Base-by-base conservation (phyloP, 1,139 yeast genomes). In the Yamadazyma epiphylla region DNA sequence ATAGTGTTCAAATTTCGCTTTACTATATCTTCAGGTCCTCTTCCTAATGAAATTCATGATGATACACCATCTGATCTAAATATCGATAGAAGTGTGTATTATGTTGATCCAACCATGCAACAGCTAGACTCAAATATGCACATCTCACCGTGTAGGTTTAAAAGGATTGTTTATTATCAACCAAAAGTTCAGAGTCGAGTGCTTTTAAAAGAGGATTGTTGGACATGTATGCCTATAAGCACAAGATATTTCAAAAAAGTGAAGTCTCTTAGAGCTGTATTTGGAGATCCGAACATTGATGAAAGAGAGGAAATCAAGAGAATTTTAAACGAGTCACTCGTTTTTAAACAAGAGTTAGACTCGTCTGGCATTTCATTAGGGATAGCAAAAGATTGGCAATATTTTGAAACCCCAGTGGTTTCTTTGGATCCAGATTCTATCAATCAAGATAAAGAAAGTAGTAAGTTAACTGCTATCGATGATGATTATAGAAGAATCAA, bases 141-240 rank as follows among this genome's bases (percentile, higher is more conserved):
- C 20, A 10, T 7, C 7, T 7, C 20, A 7, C 20, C 9, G 9
- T 17, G 20, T 17, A 34, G 47, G 25, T 58, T 60, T 25, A 38
- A 37, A 7, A 27, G 68, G 24, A 36, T 61, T 7, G 15, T 31
- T 7, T 64, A 56, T 29, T 32, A 37, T 2, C 34, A 35, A 3
- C 64, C 70, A 4, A 31, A 27, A 3, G 60, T 64, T 1, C 41
- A 40, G 2, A 40, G 48, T 5, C 31, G 70, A 28, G 46, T 64
- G 1, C 42, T 64, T 9, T 42, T 77, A 17, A 57, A 55, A 5
- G 80, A 75, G 28, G 72, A 68, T 38, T 75, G 74, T 30, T 79
- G 87, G 86, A 68, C 83, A 2, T 53, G 67, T 9, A 61, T 60
- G 28, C 61, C 64, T 2, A 49, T 79, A 1, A 46, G 52, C 10